Conservation (phyloP, 2,329 filamentous ascomycete genomes). For the Sporothrix sp. region DNA sequence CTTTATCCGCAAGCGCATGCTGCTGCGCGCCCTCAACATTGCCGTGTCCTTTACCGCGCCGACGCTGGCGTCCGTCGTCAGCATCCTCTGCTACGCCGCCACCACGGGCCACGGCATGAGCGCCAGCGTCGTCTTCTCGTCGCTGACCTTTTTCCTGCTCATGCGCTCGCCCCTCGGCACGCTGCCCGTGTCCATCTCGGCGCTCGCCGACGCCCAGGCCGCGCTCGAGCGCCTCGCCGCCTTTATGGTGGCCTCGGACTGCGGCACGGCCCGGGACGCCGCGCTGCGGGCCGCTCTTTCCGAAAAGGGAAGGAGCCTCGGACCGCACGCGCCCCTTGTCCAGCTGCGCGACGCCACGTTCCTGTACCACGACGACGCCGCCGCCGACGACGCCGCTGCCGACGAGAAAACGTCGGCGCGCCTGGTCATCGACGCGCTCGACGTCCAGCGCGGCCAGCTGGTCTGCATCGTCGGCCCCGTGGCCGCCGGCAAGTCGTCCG, state of each 20-base stretch:
- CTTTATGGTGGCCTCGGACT: slow-evolving; percentile 18
- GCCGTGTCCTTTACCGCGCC: slow-evolving; percentile 22
- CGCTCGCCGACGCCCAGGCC: slow-evolving; percentile 20
- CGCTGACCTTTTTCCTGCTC: slow-evolving; percentile 21
- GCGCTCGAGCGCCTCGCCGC: slow-evolving; percentile 19
- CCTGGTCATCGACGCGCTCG: slow-evolving; percentile 4
- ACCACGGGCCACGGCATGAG: slow-evolving; percentile 13
- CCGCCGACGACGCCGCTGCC: neutral
- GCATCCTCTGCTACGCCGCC: slow-evolving; percentile 19
- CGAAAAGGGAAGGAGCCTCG: neutral
- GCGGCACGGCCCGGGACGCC: neutral
- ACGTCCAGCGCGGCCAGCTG: slow-evolving; percentile 11
- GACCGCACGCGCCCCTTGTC: slow-evolving; percentile 1
- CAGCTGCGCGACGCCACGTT: slow-evolving; percentile 16
- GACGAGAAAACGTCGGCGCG: neutral
- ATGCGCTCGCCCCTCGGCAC: slow-evolving; percentile 19
- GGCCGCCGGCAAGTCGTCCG: slow-evolving; percentile 20
- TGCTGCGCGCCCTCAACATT: slow-evolving; percentile 20
- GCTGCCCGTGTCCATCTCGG: slow-evolving; percentile 18
- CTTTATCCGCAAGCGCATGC: slow-evolving; percentile 22
- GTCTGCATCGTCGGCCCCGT: slow-evolving; percentile 19
- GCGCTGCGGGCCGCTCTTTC: slow-evolving; percentile 5
- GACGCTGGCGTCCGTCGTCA: slow-evolving; percentile 20
- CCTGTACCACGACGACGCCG: slow-evolving; percentile 15
- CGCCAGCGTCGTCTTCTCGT: slow-evolving; percentile 17